phyloP scores from a whole-genome alignment of 148 eudicot species.

The Rhododendron ovatum region DNA sequence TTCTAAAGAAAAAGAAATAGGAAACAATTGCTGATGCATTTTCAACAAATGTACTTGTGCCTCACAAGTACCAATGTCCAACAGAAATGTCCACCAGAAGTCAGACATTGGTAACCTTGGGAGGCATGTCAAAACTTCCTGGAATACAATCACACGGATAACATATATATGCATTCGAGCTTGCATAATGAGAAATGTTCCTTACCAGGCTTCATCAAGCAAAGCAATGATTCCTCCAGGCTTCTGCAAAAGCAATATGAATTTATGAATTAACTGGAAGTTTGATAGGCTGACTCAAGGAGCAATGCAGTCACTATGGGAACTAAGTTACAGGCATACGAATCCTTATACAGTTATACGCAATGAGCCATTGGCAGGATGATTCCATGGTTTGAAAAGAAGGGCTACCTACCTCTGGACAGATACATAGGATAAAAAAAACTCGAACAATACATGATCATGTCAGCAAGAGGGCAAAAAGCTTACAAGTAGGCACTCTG shows the following conservation, averaged over 20 bases:
- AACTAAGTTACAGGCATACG: background rate
- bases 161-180: background rate
- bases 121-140: background rate
- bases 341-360: background rate
- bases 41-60: background rate
- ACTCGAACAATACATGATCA: background rate
- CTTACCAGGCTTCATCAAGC: conserved; percentile 99
- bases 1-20: background rate
- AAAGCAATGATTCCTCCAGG: conserved; percentile 95
- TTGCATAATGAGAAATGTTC: background rate
- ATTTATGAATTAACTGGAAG: background rate
- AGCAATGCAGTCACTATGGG: background rate
- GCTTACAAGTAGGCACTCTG: background rate
- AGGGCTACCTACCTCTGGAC: background rate
- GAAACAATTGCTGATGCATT: background rate
- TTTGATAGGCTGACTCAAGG: background rate
- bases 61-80: background rate
- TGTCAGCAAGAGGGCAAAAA: background rate
- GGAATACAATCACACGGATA: background rate
- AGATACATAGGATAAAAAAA: background rate
- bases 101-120: background rate
- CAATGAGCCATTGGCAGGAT: background rate
- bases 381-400: background rate
- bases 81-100: background rate
- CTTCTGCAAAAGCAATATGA: conserved; percentile 61